A percentile compares a stretch with the other conserved stretches of the same genome.
Evolutionary conservation across 306 rosid species (phyloP).

Genomic region (Vigna angularis): DNA sequence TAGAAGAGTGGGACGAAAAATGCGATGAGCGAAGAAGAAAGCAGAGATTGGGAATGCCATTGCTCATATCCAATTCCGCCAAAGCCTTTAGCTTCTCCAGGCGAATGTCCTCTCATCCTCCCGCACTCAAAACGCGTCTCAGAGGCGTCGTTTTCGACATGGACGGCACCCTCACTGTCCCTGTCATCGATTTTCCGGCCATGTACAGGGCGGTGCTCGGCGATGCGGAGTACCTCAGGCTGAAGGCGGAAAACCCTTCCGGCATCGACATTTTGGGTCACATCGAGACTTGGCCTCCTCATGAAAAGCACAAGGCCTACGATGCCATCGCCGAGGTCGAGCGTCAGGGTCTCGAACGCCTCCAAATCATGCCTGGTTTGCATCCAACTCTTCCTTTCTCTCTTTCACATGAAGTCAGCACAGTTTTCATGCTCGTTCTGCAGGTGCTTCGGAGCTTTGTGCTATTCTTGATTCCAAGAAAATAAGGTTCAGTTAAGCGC

Average conservation of each 20-base stretch:
- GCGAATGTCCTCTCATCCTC: conserved; percentile 55
- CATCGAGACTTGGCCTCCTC: conserved; percentile 67
- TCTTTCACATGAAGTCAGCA: background rate
- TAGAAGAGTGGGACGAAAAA: background rate
- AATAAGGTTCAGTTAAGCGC: conserved; percentile 62
- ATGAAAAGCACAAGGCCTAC: conserved; percentile 68
- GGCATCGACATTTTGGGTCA: conserved; percentile 85
- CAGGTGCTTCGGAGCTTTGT: conserved; percentile 94
- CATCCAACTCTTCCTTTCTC: background rate
- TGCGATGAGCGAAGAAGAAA: background rate
- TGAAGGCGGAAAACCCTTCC: conserved; percentile 61
- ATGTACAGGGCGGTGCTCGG: conserved; percentile 91
- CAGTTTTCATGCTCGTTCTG: conserved; percentile 31
- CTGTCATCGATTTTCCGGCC: conserved; percentile 82
- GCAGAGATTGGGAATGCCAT: conserved; percentile 22
- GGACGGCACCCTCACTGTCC: conserved; percentile 97
- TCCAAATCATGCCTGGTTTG: conserved; percentile 93
- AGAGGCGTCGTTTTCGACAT: conserved; percentile 93
- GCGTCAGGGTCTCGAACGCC: conserved; percentile 71
- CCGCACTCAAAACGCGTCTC: conserved; percentile 59
- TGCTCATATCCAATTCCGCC: conserved; percentile 35
- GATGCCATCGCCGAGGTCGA: conserved; percentile 77
- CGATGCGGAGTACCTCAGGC: conserved; percentile 64
- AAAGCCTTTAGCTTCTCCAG: conserved; percentile 36
- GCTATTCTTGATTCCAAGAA: conserved; percentile 75